Evolutionary conservation across 2,329 filamentous ascomycete genomes (phyloP), one percentile per base, ranked within the genome.

Genomic region (Pyrenophora graminea): DNA sequence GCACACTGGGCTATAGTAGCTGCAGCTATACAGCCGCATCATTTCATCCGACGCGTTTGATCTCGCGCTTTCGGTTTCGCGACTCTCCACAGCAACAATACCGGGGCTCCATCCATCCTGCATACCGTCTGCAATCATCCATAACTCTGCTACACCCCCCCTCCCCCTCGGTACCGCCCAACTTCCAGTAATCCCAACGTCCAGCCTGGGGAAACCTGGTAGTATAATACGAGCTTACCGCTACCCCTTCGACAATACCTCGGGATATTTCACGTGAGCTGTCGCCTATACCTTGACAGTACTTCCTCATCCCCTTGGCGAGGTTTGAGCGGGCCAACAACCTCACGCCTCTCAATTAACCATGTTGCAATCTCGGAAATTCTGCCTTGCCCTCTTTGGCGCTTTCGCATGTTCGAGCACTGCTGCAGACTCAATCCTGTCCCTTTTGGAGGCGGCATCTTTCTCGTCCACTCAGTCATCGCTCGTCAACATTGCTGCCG

Each of bases 391-490:
- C 36, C 56, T 71, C 40, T 48, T 74, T 6, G 68, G 72, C 15
- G 59, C 63, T 33, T 49, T 70, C 19, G 66, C 73, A 25, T 67
- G 68, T 54, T 66, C 69, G 34, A 63, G 69, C 51, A 74, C 68
- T 39, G 61, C 70, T 42, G 64, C 65, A n/a, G 64, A 71, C 31
- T 59, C 70, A n/a, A 57, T 71, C 25, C 56, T 75, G 33, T 61
- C 68, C 10, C 64, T 74, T n/a, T 52, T 76, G 17, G 67, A 74
- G 37, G 64, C 73, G 3, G 56, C 61, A 7, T 68, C 71, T n/a
- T 54, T 74, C 36, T 67, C 63, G 17, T 46, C 45, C 25, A 52
- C 65, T 30, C 48, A 63, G 6, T 46, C 56, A 21, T 63, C 65
- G 13, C 59, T 71, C 10, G 56, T 58, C 43, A 57, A 58, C 25